These are phyloP conservation scores for Puya raimondii DNA, from an alignment of 176 grass and related monocot genomes.

Conservation along the genomic window DNA sequence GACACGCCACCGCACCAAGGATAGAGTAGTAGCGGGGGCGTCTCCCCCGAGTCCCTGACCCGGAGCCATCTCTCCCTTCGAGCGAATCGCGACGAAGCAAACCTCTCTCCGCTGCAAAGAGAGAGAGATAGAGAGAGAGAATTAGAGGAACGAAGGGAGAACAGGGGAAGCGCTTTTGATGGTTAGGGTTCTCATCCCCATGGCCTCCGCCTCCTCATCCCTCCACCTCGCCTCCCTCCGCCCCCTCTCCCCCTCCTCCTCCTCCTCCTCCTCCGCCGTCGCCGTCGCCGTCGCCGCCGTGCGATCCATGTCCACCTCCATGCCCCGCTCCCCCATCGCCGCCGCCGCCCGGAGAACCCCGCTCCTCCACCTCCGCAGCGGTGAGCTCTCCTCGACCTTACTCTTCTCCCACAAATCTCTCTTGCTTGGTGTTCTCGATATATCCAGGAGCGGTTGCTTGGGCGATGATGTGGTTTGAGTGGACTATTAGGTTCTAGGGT, in stretches of 20 bases:
- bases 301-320: slow-evolving; percentile 5
- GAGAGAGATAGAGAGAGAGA: background rate
- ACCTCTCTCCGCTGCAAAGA: background rate
- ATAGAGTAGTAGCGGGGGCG: too few relatives aligned
- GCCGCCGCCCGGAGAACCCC: background rate
- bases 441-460: background rate
- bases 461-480: too few relatives aligned
- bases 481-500: too few relatives aligned
- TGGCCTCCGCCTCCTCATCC: slow-evolving; percentile 1
- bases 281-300: slow-evolving; percentile 15
- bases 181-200: slow-evolving; percentile 10
- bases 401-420: background rate
- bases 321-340: slow-evolving; percentile 25
- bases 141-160: background rate
- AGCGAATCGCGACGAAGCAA: too few relatives aligned
- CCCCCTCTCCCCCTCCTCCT: background rate
- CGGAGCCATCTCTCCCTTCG: too few relatives aligned
- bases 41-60: too few relatives aligned
- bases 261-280: background rate
- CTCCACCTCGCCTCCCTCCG: background rate
- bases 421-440: background rate
- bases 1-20: too few relatives aligned
- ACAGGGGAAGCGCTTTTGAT: background rate
- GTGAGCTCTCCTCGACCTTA: background rate
- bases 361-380: background rate